Base-by-base conservation (phyloP, 768 basidiomycete genomes). In the Suillus subaureus region DNA sequence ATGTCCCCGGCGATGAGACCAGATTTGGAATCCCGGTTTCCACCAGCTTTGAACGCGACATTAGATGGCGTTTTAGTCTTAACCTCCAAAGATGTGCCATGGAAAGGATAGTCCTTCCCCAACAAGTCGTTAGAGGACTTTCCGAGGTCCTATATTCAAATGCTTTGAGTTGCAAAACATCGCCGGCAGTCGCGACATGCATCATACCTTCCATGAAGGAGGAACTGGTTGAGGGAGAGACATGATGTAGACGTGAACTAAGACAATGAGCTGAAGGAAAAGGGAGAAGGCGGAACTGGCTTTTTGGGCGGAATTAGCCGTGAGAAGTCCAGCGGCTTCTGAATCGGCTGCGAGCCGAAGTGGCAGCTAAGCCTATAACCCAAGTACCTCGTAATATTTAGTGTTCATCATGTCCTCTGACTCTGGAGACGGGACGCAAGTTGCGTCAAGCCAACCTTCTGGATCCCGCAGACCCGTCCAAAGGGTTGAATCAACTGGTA, bases 91-190 rank as follows among this genome's bases (percentile, higher is more conserved):
- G 83, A 78, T 64, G 83, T 85, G 39, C 87, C 87, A 62, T 82
- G 77, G 87, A 94, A 90, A 72, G 87, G 89, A 85, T 89, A 99
- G 84, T 99, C 97, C 84, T 91, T 95, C 78, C 84, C 84, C 72
- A 99, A 85, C 69, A 99, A 82, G 87, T 99, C 97, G 74, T 89
- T 93, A 80, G 95, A 94, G 70, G 95, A 96, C 88, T 98, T 99
- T 81, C 97, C 97, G 72, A 95, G 90, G 79, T 95, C 93, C 93
- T 95, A 71, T 35, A 69, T 61, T 63, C 56, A 45, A 51, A 31
- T 43, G 43, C 18, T 23, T n/a, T 39, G 8, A 15, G 58, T 21
- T 70, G 67, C 64, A 67, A 51, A 35, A 28, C 45, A 13, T 35
- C 31, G n/a, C 2, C 1, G 12, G 6, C 9, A 8, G 3, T 31